Evolutionary conservation across 148 eudicot species (phyloP).

Genomic region (Drosera capensis): DNA sequence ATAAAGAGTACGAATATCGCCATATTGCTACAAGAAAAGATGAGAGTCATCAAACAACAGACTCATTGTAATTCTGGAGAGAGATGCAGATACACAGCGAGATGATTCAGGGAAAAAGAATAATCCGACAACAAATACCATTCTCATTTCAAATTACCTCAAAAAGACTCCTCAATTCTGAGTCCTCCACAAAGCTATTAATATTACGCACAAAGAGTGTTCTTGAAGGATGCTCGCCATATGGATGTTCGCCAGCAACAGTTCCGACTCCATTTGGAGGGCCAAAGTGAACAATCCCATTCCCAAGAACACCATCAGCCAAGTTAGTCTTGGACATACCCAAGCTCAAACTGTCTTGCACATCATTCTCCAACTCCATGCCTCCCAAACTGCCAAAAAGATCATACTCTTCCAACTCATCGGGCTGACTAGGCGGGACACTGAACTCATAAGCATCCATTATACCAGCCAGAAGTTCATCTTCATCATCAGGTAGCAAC

Average conservation of each 20-base stretch:
- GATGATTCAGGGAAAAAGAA: no score
- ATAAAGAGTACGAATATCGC: constrained; percentile 80
- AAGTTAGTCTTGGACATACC: constrained; percentile 39
- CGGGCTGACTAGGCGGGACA: constrained; percentile 31
- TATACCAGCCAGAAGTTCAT: constrained; percentile 59
- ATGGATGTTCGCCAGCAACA: constrained; percentile 74
- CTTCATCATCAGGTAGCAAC: constrained; percentile 83
- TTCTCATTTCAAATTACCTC: constrained; percentile 38
- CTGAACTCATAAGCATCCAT: constrained; percentile 46
- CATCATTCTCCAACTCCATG: constrained; percentile 64
- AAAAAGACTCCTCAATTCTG: constrained; percentile 56
- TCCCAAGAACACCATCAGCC: constrained; percentile 42
- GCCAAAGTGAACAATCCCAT: constrained; percentile 34
- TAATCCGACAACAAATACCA: background rate
- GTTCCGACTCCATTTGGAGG: constrained; percentile 40
- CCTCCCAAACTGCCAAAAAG: constrained; percentile 45
- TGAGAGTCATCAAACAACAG: background rate
- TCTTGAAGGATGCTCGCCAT: constrained; percentile 84
- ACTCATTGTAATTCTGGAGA: background rate
- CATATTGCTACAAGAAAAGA: constrained; percentile 55
- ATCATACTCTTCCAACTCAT: constrained; percentile 68
- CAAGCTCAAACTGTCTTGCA: constrained; percentile 26
- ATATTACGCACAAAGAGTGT: constrained; percentile 86
- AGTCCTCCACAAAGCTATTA: constrained; percentile 81
- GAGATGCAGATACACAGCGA: no score